A percentile compares a stretch with the other conserved stretches of the same genome.
These are phyloP conservation scores for Penicillium concentricum DNA, from an alignment of 2,329 filamentous ascomycete genomes.

Conservation along the genomic window DNA sequence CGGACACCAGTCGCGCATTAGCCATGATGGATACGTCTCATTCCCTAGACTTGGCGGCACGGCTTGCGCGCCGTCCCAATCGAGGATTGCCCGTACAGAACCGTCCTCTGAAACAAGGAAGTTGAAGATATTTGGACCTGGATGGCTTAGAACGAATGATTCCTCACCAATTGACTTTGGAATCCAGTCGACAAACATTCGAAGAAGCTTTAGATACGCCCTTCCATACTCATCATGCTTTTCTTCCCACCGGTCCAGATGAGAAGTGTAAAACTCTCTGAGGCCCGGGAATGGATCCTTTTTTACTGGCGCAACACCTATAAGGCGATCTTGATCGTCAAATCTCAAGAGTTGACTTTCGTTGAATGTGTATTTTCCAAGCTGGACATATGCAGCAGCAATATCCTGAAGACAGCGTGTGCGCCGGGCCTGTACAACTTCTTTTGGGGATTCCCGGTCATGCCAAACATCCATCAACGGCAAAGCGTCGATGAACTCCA, in stretches of 20 bases:
- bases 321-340: not conserved
- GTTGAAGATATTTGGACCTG: not conserved
- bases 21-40: not conserved
- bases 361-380: not conserved
- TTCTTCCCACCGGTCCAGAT: not conserved
- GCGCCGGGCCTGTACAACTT: not conserved
- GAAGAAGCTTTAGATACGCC: not conserved
- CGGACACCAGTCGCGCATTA: not conserved
- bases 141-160: not conserved
- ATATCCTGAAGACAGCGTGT: not conserved
- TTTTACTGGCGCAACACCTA: not conserved
- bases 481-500: constrained; percentile 24
- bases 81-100: not conserved
- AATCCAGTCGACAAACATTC: not conserved
- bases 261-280: not conserved
- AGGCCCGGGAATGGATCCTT: not conserved
- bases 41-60: not conserved
- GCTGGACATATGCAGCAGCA: not conserved
- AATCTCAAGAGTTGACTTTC: not conserved
- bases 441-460: not conserved
- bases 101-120: not conserved
- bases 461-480: constrained; percentile 31
- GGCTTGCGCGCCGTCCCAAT: not conserved
- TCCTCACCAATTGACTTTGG: not conserved
- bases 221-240: too few species aligned